These are phyloP conservation scores for Fallopia convolvulus DNA, from an alignment of 148 eudicot species.

Conservation along the genomic window DNA sequence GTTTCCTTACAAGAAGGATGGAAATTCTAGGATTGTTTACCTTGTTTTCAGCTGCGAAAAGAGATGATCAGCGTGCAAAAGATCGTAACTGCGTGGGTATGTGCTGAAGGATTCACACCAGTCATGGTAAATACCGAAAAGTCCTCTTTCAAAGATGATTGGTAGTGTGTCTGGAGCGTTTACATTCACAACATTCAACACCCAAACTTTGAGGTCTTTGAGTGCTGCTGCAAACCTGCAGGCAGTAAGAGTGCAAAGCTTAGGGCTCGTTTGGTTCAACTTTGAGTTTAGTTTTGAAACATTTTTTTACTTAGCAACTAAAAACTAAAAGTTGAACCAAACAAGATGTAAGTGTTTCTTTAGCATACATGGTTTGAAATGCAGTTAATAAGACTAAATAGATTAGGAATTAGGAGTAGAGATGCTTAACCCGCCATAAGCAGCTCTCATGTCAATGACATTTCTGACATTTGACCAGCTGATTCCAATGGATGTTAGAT, in stretches of 20 bases:
- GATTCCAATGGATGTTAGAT: conserved; percentile 56
- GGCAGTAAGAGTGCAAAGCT: neutral
- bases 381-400: neutral
- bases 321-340: no score
- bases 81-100: conserved; percentile 82
- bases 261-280: no score
- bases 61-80: conserved; percentile 82
- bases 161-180: conserved; percentile 83
- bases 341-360: neutral
- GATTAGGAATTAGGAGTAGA: neutral
- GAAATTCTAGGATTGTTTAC: conserved; percentile 19
- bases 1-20: neutral
- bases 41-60: conserved; percentile 69
- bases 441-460: conserved; percentile 90
- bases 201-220: conserved; percentile 65
- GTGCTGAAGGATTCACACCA: conserved; percentile 94
- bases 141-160: conserved; percentile 77
- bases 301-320: no score
- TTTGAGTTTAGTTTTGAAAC: no score
- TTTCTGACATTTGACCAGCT: conserved; percentile 72
- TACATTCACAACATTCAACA: conserved; percentile 69
- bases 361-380: neutral
- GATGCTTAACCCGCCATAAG: conserved; percentile 65
- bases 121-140: conserved; percentile 85
- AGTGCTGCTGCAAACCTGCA: conserved; percentile 85